These are phyloP conservation scores for Biancaea sappan DNA, from an alignment of 306 rosid genomes.

Conservation along the genomic window DNA sequence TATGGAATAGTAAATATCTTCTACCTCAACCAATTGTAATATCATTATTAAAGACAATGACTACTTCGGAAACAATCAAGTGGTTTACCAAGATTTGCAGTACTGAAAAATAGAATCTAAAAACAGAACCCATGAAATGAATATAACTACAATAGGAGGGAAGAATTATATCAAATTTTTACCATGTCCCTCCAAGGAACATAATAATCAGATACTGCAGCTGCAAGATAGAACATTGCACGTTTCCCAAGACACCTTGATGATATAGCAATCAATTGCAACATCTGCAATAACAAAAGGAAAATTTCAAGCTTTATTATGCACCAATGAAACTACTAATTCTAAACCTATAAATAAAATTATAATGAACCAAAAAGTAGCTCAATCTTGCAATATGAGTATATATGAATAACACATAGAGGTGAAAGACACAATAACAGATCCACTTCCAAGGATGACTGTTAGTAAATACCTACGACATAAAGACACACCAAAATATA, in stretches of 20 bases:
- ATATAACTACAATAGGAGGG: neutral
- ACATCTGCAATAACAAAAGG: slow-evolving; percentile 57
- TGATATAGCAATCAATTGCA: slow-evolving; percentile 62
- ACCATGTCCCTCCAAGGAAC: slow-evolving; percentile 99
- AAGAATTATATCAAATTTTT: slow-evolving; percentile 38
- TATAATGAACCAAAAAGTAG: slow-evolving; percentile 20
- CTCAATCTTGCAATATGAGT: slow-evolving; percentile 13
- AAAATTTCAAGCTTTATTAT: slow-evolving; percentile 8
- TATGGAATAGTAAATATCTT: neutral
- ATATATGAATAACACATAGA: slow-evolving; percentile 4
- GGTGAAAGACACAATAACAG: slow-evolving; percentile 20
- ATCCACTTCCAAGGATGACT: slow-evolving; percentile 10
- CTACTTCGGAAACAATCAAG: neutral
- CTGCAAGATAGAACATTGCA: slow-evolving; percentile 90
- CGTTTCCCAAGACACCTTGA: slow-evolving; percentile 53
- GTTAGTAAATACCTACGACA: slow-evolving; percentile 3
- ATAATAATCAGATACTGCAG: slow-evolving; percentile 92
- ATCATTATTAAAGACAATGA: slow-evolving; percentile 20
- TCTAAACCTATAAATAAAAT: neutral
- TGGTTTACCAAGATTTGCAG: neutral
- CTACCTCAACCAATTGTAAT: slow-evolving; percentile 7
- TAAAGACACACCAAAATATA: neutral
- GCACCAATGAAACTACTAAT: slow-evolving; percentile 17
- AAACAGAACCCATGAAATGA: neutral
- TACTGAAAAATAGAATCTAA: neutral